Percentiles rank a stretch among this genome's conserved stretches.
phyloP scores from a whole-genome alignment of 306 rosid species.

The Pterocarpus santalinus region DNA sequence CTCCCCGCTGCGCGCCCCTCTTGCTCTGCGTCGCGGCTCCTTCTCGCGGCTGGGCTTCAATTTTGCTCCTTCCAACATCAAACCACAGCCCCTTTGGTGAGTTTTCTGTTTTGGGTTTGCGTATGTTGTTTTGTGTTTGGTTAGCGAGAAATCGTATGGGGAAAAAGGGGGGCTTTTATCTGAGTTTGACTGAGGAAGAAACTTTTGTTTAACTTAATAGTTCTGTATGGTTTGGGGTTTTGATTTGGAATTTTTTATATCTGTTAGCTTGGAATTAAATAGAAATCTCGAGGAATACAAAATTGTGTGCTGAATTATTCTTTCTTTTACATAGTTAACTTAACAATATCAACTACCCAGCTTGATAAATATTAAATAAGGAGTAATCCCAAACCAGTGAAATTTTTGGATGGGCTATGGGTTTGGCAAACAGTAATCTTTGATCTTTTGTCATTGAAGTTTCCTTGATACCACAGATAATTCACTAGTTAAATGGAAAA shows the following conservation, averaged over 20 bases:
- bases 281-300: neutral
- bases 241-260: neutral
- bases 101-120: slow-evolving; percentile 25
- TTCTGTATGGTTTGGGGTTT: slow-evolving; percentile 19
- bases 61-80: too few species aligned
- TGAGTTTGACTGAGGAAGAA: slow-evolving; percentile 28
- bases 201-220: neutral
- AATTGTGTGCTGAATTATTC: slow-evolving; percentile 39
- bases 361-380: slow-evolving; percentile 9
- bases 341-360: neutral
- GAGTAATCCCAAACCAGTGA: neutral
- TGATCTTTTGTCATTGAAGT: neutral
- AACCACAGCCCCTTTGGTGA: slow-evolving; percentile 45
- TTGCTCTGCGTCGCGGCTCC: too few species aligned
- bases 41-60: too few species aligned
- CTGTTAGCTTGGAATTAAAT: slow-evolving; percentile 25
- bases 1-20: too few species aligned
- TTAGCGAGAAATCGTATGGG: slow-evolving; percentile 27
- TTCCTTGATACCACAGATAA: neutral
- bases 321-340: slow-evolving; percentile 6
- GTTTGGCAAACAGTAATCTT: neutral
- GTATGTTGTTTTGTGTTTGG: slow-evolving; percentile 42
- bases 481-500: too few species aligned
- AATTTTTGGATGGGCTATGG: neutral
- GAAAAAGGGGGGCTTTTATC: neutral